Percentiles rank a stretch among this genome's conserved stretches.
Evolutionary conservation across 1,139 yeast species (phyloP).

Genomic region (Geotrichum citri-aurantii): DNA sequence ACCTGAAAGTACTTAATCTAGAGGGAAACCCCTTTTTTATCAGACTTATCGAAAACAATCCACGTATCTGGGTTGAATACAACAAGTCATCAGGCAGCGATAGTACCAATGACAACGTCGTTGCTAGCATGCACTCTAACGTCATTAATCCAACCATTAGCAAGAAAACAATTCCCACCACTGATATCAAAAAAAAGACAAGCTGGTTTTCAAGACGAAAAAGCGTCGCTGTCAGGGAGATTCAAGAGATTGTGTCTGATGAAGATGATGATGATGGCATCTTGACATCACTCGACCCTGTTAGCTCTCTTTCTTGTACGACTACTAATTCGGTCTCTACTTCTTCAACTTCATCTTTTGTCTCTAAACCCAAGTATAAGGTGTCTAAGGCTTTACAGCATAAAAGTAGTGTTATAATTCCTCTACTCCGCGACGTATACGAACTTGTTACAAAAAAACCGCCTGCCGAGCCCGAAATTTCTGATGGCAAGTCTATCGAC

Average conservation of each 20-base stretch:
- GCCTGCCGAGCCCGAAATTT: neutral
- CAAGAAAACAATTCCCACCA: neutral
- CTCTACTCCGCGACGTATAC: neutral
- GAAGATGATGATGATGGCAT: neutral
- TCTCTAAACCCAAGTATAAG: neutral
- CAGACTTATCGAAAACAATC: neutral
- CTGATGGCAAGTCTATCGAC: constrained; percentile 18
- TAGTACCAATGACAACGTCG: neutral
- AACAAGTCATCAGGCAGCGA: neutral
- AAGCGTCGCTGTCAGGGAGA: neutral
- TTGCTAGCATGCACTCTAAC: neutral
- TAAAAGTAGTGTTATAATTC: neutral
- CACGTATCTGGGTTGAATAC: neutral
- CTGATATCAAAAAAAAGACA: neutral
- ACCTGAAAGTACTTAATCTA: neutral
- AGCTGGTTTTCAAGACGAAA: neutral
- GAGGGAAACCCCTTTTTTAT: neutral
- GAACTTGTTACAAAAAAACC: neutral
- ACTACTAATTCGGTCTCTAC: neutral
- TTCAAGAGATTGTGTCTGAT: neutral
- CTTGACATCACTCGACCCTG: neutral
- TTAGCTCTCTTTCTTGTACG: neutral
- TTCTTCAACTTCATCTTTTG: neutral
- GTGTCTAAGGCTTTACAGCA: neutral
- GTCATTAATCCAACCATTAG: neutral